Conservation (phyloP, 2,329 filamentous ascomycete species). For the Aspergillus texensis region DNA sequence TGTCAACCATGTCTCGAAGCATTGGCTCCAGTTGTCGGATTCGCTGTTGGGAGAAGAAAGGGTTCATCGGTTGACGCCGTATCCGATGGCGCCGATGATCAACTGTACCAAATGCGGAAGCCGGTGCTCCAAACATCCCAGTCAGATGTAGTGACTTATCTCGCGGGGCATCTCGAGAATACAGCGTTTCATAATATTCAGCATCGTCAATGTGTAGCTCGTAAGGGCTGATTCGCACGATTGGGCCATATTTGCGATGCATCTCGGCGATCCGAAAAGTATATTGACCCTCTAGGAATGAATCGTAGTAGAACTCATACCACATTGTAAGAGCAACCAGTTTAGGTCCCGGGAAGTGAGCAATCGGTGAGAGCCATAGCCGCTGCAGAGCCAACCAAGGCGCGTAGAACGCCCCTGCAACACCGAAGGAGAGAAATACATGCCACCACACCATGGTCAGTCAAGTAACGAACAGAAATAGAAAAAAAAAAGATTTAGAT, state of each 20-base stretch:
- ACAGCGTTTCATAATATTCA: slow-evolving; percentile 20
- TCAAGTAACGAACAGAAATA: too few relatives aligned
- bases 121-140: slow-evolving; percentile 31
- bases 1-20: slow-evolving; percentile 26
- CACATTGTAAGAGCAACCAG: slow-evolving; percentile 26
- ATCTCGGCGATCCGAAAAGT: slow-evolving; percentile 26
- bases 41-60: slow-evolving; percentile 37
- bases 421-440: too few relatives aligned
- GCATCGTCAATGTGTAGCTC: slow-evolving; percentile 38
- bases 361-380: slow-evolving; percentile 19
- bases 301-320: slow-evolving; percentile 31
- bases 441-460: too few relatives aligned
- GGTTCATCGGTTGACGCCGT: slow-evolving; percentile 36
- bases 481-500: too few relatives aligned
- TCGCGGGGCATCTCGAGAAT: slow-evolving; percentile 18
- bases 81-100: slow-evolving; percentile 37
- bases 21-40: slow-evolving; percentile 29
- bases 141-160: slow-evolving; percentile 34
- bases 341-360: slow-evolving; percentile 27
- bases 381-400: too few relatives aligned
- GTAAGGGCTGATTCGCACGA: slow-evolving; percentile 26
- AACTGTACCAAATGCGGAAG: slow-evolving; percentile 35
- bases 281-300: slow-evolving; percentile 20
- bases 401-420: too few relatives aligned
- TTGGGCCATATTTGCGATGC: slow-evolving; percentile 28